Evolutionary conservation across 805 yeast genomes (phyloP).

Genomic region (Saccharomycopsis sp.): DNA sequence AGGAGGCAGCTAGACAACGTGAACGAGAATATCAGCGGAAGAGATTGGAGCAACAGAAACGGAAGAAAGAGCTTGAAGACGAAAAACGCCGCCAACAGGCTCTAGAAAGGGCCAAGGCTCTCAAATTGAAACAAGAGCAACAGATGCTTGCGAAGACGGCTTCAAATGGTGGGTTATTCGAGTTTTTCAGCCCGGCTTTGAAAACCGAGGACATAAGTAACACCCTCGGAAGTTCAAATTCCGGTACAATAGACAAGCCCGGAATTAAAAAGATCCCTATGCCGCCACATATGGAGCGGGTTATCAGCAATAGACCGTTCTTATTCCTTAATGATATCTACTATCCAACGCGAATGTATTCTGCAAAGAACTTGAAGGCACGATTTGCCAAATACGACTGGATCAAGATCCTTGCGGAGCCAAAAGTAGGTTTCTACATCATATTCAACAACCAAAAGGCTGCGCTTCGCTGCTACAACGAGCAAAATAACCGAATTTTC

Average conservation of each 20-base stretch:
- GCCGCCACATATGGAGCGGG: constrained; percentile 43
- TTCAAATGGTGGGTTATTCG: not conserved
- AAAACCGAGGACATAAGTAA: not conserved
- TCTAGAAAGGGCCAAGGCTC: not conserved
- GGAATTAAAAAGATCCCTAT: constrained; percentile 27
- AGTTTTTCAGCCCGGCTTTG: not conserved
- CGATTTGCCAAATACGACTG: constrained; percentile 55
- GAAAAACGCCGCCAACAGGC: constrained; percentile 11
- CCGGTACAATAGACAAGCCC: constrained; percentile 10
- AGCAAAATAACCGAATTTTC: constrained; percentile 52
- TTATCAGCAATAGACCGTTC: constrained; percentile 52
- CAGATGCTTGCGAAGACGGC: constrained; percentile 3
- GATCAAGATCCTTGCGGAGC: constrained; percentile 57
- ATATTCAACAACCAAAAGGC: constrained; percentile 57
- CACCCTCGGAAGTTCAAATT: not conserved
- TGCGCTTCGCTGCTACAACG: constrained; percentile 51
- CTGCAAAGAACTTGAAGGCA: constrained; percentile 47
- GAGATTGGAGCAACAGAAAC: constrained; percentile 3
- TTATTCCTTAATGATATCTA: constrained; percentile 47
- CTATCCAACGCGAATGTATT: constrained; percentile 34
- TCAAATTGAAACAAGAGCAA: constrained; percentile 18
- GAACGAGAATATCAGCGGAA: constrained; percentile 20
- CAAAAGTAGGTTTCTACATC: constrained; percentile 56
- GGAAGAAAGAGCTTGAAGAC: constrained; percentile 18
- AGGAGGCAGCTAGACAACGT: constrained; percentile 21